phyloP scores from a whole-genome alignment of 495 filamentous ascomycete genomes.

The Rostrohypoxylon terebratum region DNA sequence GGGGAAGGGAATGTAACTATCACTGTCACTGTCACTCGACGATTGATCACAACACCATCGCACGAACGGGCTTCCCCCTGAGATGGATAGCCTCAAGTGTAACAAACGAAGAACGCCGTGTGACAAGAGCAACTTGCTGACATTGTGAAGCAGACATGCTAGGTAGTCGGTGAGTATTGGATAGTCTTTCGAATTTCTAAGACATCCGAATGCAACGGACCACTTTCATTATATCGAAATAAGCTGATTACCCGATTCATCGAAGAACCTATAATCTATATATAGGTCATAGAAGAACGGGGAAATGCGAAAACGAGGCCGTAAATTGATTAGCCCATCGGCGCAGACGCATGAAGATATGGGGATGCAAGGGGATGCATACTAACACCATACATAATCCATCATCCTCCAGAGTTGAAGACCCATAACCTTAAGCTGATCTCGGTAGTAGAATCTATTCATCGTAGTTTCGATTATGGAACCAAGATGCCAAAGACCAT shows the following conservation, averaged over 20 bases:
- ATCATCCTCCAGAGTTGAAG: neutral
- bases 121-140: neutral
- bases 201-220: neutral
- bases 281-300: neutral
- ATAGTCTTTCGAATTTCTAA: neutral
- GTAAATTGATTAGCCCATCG: neutral
- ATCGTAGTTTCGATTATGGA: neutral
- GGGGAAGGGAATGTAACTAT: neutral
- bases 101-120: neutral
- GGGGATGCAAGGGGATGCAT: too few relatives aligned
- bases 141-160: neutral
- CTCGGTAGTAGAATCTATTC: neutral
- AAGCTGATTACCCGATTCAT: neutral
- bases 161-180: neutral
- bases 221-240: neutral
- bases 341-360: neutral
- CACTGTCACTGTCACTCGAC: neutral
- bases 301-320: neutral
- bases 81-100: neutral
- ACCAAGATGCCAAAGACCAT: neutral
- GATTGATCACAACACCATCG: neutral
- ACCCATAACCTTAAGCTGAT: conserved; percentile 1
- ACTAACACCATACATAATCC: too few relatives aligned
- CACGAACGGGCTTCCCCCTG: neutral
- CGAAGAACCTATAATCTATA: neutral